Percentiles rank a stretch among this genome's conserved stretches.
These are phyloP conservation scores for Fusarium pilosicola DNA, from an alignment of 2,329 filamentous ascomycete species.

Conservation along the genomic window DNA sequence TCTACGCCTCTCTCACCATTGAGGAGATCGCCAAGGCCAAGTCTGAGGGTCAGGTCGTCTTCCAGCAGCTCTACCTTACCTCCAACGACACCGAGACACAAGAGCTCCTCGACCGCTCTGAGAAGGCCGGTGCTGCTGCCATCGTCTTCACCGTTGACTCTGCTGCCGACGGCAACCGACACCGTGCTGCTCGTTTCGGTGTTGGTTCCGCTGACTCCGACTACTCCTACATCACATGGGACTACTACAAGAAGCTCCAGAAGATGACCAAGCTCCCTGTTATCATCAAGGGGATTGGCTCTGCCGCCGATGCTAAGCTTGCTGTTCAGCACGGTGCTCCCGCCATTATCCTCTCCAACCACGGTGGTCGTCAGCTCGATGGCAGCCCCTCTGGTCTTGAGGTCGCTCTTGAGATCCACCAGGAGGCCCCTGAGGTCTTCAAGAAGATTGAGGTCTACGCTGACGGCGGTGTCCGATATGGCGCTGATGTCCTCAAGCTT, in stretches of 20 bases:
- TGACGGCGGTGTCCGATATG: slow-evolving; percentile 57
- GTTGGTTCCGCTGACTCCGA: slow-evolving; percentile 50
- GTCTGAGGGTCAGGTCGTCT: slow-evolving; percentile 50
- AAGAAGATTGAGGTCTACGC: slow-evolving; percentile 52
- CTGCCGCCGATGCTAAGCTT: slow-evolving; percentile 49
- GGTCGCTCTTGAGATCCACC: slow-evolving; percentile 52
- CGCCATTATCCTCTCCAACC: slow-evolving; percentile 56
- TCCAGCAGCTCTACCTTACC: slow-evolving; percentile 49
- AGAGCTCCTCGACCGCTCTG: slow-evolving; percentile 45
- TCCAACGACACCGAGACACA: slow-evolving; percentile 49
- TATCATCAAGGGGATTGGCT: slow-evolving; percentile 54
- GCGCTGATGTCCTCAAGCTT: slow-evolving; percentile 55
- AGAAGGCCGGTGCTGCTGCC: slow-evolving; percentile 49
- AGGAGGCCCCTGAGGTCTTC: slow-evolving; percentile 52
- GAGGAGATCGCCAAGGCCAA: slow-evolving; percentile 53
- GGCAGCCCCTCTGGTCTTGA: slow-evolving; percentile 52
- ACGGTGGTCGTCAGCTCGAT: slow-evolving; percentile 56
- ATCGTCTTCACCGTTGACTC: slow-evolving; percentile 55
- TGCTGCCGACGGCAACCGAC: slow-evolving; percentile 52
- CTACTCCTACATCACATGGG: slow-evolving; percentile 48
- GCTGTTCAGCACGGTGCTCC: slow-evolving; percentile 47
- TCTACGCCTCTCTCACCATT: slow-evolving; percentile 48
- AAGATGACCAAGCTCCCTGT: slow-evolving; percentile 52
- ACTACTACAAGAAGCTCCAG: slow-evolving; percentile 50
- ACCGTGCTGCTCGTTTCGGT: slow-evolving; percentile 53